Evolutionary conservation across 1,284 basidiomycete genomes (phyloP).

Genomic region (Ustilago nuda): DNA sequence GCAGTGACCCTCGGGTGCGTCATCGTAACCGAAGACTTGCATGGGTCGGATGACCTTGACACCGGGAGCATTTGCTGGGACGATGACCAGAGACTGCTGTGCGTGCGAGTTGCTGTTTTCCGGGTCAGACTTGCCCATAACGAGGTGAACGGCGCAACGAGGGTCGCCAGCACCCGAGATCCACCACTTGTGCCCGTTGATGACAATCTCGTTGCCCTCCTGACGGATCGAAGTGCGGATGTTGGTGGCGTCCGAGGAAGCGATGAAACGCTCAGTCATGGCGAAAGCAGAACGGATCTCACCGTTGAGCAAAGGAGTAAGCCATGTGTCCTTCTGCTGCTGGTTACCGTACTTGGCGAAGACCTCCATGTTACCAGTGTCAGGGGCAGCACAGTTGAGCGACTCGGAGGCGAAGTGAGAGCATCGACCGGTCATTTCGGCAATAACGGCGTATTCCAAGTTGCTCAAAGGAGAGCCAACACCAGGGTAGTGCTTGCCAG

Average conservation of each 20-base stretch:
- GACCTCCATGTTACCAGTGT: conserved; percentile 88
- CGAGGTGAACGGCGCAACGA: conserved; percentile 86
- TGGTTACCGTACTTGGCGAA: conserved; percentile 89
- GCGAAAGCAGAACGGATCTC: conserved; percentile 82
- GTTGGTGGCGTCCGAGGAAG: conserved; percentile 95
- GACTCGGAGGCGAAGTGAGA: conserved; percentile 84
- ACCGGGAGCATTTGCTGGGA: conserved; percentile 86
- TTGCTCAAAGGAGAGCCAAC: conserved; percentile 87
- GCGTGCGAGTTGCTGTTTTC: conserved; percentile 78
- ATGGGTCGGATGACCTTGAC: conserved; percentile 90
- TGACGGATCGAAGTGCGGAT: conserved; percentile 87
- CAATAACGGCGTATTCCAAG: conserved; percentile 97
- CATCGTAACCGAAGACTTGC: conserved; percentile 75
- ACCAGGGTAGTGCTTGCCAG: conserved; percentile 86
- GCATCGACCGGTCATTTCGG: conserved; percentile 88
- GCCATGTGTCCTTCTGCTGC: conserved; percentile 91
- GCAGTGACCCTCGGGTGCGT: conserved; percentile 80
- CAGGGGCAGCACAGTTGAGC: conserved; percentile 92
- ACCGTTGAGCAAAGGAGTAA: conserved; percentile 86
- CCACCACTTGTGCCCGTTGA: conserved; percentile 99
- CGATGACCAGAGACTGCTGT: conserved; percentile 93
- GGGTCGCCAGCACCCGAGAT: conserved; percentile 97
- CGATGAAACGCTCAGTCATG: conserved; percentile 72
- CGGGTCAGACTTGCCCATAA: conserved; percentile 90
- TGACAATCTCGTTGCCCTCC: conserved; percentile 88